phyloP scores from a whole-genome alignment of 1,284 basidiomycete genomes.

The Testicularia cyperi region DNA sequence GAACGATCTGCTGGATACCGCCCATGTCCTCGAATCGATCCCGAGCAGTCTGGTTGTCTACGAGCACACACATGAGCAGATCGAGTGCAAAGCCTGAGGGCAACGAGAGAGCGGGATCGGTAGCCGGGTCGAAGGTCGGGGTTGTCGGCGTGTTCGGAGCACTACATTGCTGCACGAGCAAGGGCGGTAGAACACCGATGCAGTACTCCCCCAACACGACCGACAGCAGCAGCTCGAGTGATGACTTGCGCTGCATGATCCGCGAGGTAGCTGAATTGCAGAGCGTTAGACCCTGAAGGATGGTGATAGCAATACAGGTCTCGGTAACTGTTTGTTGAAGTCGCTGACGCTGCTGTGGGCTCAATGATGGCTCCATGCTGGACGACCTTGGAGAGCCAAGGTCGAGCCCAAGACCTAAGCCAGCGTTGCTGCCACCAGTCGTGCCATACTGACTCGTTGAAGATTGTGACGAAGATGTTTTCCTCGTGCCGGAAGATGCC shows the following conservation, averaged over 20 bases:
- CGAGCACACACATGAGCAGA: conserved; percentile 37
- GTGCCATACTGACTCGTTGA: background rate
- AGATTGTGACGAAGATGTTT: no score
- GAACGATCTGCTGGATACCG: conserved; percentile 30
- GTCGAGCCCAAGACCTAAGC: background rate
- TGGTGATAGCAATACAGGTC: conserved; percentile 27
- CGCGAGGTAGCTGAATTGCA: conserved; percentile 15
- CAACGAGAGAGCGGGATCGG: conserved; percentile 2
- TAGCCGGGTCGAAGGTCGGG: background rate
- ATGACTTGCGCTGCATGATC: conserved; percentile 23
- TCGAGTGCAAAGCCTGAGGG: conserved; percentile 34
- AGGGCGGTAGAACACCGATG: conserved; percentile 20
- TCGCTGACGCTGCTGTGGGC: conserved; percentile 11
- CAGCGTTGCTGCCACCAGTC: background rate
- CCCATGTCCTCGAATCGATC: conserved; percentile 32
- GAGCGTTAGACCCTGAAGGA: conserved; percentile 34
- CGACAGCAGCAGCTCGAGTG: conserved; percentile 23
- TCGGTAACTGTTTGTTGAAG: conserved; percentile 12
- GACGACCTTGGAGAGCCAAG: background rate
- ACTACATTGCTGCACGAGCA: conserved; percentile 15
- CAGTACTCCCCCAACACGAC: conserved; percentile 33
- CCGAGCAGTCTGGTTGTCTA: conserved; percentile 16
- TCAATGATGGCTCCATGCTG: no score
- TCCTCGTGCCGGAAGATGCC: no score
- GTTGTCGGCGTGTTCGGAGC: conserved; percentile 2